Percentiles rank a stretch among this genome's conserved stretches.
phyloP scores from a whole-genome alignment of 2,329 filamentous ascomycete species.

The Aspergillus fructus region DNA sequence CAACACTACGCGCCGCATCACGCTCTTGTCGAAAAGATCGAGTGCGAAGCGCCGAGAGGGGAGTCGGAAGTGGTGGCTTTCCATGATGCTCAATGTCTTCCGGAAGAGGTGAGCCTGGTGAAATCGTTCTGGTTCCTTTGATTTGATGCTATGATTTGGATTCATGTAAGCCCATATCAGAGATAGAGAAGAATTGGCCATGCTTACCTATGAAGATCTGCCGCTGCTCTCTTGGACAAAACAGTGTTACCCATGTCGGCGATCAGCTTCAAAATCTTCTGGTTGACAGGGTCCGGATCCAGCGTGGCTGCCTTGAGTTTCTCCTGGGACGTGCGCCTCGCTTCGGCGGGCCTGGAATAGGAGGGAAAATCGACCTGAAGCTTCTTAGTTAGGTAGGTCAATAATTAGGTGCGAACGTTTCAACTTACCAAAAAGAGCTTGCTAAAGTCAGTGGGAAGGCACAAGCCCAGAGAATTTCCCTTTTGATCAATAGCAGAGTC shows the following conservation, averaged over 20 bases:
- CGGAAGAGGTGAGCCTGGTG: conserved; percentile 75
- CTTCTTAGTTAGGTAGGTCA: not conserved
- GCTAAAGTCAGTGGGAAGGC: conserved; percentile 75
- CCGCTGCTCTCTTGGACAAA: conserved; percentile 80
- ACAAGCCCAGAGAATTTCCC: conserved; percentile 82
- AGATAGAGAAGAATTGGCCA: not conserved
- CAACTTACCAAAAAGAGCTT: conserved; percentile 70
- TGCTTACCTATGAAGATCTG: conserved; percentile 66
- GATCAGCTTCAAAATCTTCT: conserved; percentile 78
- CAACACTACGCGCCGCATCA: conserved; percentile 80
- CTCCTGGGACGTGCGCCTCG: conserved; percentile 42
- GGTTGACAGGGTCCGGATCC: conserved; percentile 62
- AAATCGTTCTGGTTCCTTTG: conserved; percentile 73
- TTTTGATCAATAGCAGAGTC: conserved; percentile 82
- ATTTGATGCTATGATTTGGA: conserved; percentile 63
- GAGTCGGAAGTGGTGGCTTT: conserved; percentile 85
- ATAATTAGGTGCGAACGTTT: not conserved
- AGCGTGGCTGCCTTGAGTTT: conserved; percentile 59
- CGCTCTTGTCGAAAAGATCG: conserved; percentile 88
- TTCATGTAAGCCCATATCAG: not conserved
- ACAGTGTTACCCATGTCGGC: conserved; percentile 92
- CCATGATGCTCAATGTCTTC: conserved; percentile 79
- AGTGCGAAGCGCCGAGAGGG: conserved; percentile 86
- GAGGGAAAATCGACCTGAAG: conserved; percentile 35
- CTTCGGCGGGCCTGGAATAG: conserved; percentile 43